Evolutionary conservation across 176 grass and related monocot species (phyloP).

Genomic region (Microstegium vimineum): DNA sequence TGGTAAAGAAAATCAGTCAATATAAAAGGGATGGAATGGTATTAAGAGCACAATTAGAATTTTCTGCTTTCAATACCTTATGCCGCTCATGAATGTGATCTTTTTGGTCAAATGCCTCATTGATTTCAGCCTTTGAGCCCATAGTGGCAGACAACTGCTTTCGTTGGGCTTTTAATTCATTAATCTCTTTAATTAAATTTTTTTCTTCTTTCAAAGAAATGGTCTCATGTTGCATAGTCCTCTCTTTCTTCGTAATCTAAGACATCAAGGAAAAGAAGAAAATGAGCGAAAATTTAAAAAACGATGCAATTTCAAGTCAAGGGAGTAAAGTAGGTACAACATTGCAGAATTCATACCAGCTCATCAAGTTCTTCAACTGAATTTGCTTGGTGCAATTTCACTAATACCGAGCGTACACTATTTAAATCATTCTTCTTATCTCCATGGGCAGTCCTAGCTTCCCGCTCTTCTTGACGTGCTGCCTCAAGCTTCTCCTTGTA

Average conservation of each 20-base stretch:
- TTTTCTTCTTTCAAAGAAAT: constrained; percentile 88
- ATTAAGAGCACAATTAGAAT: constrained; percentile 2
- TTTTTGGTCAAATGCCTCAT: constrained; percentile 72
- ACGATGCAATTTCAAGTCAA: neutral
- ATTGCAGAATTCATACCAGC: constrained; percentile 45
- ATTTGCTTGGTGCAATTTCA: constrained; percentile 78
- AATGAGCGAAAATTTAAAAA: constrained; percentile 14
- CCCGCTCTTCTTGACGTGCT: constrained; percentile 60
- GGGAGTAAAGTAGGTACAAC: neutral
- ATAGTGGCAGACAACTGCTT: constrained; percentile 63
- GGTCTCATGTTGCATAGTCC: constrained; percentile 69
- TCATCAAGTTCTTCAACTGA: constrained; percentile 94
- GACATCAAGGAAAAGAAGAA: constrained; percentile 8
- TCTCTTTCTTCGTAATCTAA: constrained; percentile 78
- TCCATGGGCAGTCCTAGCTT: constrained; percentile 53
- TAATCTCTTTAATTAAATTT: constrained; percentile 74
- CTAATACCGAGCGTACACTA: constrained; percentile 53
- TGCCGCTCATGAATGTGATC: constrained; percentile 75
- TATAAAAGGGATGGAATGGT: constrained; percentile 13
- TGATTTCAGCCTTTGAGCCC: constrained; percentile 68
- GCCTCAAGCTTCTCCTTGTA: constrained; percentile 43
- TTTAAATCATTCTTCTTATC: constrained; percentile 68
- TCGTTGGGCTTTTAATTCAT: constrained; percentile 70
- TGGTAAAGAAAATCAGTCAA: neutral
- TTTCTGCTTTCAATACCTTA: constrained; percentile 43